Evolutionary conservation across 208 protist species (phyloP).

Genomic region (Crithidia thermophila): DNA sequence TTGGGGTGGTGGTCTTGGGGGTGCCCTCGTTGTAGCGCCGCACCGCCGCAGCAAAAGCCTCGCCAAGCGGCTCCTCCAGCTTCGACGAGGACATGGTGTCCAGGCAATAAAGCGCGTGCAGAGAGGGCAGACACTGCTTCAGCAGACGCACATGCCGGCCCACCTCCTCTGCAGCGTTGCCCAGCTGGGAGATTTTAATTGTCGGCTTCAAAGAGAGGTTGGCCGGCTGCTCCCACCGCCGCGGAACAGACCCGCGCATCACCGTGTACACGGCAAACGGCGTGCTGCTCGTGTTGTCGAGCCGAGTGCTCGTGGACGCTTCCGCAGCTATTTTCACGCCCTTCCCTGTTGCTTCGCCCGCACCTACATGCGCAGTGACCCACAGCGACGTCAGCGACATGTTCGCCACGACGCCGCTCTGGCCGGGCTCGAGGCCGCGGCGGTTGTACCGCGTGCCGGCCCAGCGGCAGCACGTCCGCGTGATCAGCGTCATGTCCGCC

Average conservation of each 20-base stretch:
- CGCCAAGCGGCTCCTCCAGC: constrained; percentile 57
- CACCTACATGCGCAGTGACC: constrained; percentile 34
- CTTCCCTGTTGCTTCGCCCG: neutral
- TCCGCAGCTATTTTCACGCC: neutral
- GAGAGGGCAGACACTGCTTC: constrained; percentile 27
- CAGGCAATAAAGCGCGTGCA: constrained; percentile 46
- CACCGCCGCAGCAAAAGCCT: constrained; percentile 55
- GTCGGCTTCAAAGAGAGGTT: constrained; percentile 75
- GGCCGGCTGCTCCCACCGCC: constrained; percentile 77
- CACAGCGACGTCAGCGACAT: constrained; percentile 74
- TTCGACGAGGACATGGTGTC: constrained; percentile 60
- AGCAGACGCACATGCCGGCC: constrained; percentile 49
- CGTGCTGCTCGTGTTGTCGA: neutral
- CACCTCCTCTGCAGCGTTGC: constrained; percentile 39
- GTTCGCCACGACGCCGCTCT: constrained; percentile 77
- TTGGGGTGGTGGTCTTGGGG: neutral
- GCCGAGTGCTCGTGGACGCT: too few species aligned
- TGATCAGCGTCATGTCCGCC: constrained; percentile 50
- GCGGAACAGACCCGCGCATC: constrained; percentile 79
- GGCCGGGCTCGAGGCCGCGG: constrained; percentile 66
- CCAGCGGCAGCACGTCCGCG: constrained; percentile 71
- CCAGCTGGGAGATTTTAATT: constrained; percentile 49
- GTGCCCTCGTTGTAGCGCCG: constrained; percentile 26
- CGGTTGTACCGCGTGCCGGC: constrained; percentile 88
- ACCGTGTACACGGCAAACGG: constrained; percentile 58